Evolutionary conservation across 2,329 filamentous ascomycete genomes (phyloP).

Genomic region (Camillea tinctor): DNA sequence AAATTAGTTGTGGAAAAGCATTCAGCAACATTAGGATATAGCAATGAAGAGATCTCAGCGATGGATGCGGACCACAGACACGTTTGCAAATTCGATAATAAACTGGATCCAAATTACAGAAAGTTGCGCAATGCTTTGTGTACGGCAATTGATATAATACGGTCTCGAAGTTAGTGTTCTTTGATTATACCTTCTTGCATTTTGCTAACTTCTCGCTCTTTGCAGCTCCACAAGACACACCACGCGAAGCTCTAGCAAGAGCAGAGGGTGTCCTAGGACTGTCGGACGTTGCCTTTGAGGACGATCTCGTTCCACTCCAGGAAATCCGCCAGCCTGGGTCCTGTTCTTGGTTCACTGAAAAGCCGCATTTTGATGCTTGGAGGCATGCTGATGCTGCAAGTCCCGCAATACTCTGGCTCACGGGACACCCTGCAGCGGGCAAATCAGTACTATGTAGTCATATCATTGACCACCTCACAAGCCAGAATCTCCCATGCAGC

Average conservation of each 20-base stretch:
- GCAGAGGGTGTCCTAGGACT: conserved; percentile 23
- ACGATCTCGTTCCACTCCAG: conserved; percentile 25
- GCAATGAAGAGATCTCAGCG: conserved; percentile 27
- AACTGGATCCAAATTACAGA: conserved; percentile 34
- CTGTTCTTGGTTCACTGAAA: conserved; percentile 31
- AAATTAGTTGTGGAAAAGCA: conserved; percentile 35
- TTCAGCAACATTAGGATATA: conserved; percentile 25
- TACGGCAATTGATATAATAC: conserved; percentile 28
- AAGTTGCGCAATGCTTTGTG: conserved; percentile 32
- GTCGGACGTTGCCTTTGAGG: conserved; percentile 18
- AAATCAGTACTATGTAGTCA: conserved; percentile 36
- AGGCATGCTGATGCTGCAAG: conserved; percentile 5
- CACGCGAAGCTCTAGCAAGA: conserved; percentile 9
- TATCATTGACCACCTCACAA: conserved; percentile 29
- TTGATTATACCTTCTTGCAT: background rate
- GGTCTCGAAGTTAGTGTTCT: conserved; percentile 1
- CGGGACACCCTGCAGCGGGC: conserved; percentile 33
- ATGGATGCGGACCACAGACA: conserved; percentile 37
- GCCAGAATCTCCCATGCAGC: conserved; percentile 19
- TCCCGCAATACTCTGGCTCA: conserved; percentile 30
- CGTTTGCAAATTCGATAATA: conserved; percentile 36
- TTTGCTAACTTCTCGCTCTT: background rate
- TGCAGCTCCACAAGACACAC: conserved; percentile 2
- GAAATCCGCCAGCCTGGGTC: conserved; percentile 29
- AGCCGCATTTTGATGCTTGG: conserved; percentile 25